Evolutionary conservation across 1,139 yeast genomes (phyloP).

Genomic region (Candida dubliniensis): DNA sequence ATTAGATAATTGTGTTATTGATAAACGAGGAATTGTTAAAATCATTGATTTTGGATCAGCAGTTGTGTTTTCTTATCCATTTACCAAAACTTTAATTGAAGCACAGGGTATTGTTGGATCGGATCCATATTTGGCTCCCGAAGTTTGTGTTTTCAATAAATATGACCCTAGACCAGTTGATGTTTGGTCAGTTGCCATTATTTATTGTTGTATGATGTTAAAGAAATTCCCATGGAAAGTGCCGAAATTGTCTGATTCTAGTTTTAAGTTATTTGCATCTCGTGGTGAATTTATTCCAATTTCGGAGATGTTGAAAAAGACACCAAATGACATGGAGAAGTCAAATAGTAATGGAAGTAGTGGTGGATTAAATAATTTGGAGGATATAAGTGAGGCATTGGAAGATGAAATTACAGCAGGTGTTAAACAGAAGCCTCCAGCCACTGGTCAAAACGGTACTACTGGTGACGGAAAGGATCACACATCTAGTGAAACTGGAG

Average conservation of each 20-base stretch:
- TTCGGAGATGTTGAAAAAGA: constrained; percentile 40
- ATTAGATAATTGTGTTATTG: constrained; percentile 90
- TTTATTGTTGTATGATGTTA: constrained; percentile 91
- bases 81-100: constrained; percentile 73
- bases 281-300: constrained; percentile 47
- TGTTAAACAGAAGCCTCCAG: background rate
- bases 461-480: constrained; percentile 38
- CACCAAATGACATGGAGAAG: constrained; percentile 29
- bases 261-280: constrained; percentile 66
- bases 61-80: constrained; percentile 89
- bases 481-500: constrained; percentile 65
- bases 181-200: constrained; percentile 92
- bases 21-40: constrained; percentile 80
- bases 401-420: constrained; percentile 13
- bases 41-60: constrained; percentile 94
- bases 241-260: constrained; percentile 82
- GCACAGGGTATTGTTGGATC: constrained; percentile 93
- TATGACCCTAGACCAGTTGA: constrained; percentile 95
- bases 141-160: constrained; percentile 75
- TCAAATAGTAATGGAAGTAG: constrained; percentile 8
- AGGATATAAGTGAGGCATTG: constrained; percentile 35
- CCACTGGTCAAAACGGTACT: background rate
- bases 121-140: constrained; percentile 94
- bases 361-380: constrained; percentile 21
- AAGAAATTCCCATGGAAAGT: constrained; percentile 97